Conservation (phyloP, 768 basidiomycete genomes). For the Kwoniella dendrophila region DNA sequence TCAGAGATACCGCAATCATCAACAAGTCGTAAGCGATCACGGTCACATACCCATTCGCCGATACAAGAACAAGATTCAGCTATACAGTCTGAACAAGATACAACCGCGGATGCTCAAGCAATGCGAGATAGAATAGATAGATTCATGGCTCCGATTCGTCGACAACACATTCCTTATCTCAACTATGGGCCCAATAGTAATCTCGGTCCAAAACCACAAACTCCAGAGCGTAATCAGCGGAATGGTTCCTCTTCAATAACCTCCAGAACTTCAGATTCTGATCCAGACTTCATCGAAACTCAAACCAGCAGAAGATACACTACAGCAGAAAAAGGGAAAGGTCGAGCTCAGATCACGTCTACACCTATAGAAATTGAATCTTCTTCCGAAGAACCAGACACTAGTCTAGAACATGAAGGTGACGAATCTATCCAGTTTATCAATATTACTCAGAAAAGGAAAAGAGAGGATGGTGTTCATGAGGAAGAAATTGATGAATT, state of each 20-base stretch:
- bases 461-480: conserved; percentile 10
- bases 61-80: not conserved
- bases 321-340: conserved; percentile 35
- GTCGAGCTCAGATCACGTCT: conserved; percentile 19
- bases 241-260: conserved; percentile 1
- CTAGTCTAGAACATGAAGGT: not conserved
- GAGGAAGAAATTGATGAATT: conserved; percentile 1
- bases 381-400: conserved; percentile 1
- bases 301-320: conserved; percentile 20
- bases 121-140: too few relatives aligned
- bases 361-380: conserved; percentile 23
- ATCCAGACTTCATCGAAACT: conserved; percentile 1
- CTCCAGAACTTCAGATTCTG: not conserved
- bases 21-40: not conserved
- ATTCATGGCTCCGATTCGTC: too few relatives aligned
- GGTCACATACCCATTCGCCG: not conserved
- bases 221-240: not conserved
- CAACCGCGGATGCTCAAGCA: too few relatives aligned
- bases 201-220: not conserved
- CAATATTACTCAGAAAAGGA: conserved; percentile 7
- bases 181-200: too few relatives aligned
- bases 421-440: conserved; percentile 2
- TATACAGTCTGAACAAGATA: too few relatives aligned
- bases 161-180: too few relatives aligned
- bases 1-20: not conserved